Evolutionary conservation across 257 asterid genomes (phyloP).

Genomic region (Salvia miltiorrhiza): DNA sequence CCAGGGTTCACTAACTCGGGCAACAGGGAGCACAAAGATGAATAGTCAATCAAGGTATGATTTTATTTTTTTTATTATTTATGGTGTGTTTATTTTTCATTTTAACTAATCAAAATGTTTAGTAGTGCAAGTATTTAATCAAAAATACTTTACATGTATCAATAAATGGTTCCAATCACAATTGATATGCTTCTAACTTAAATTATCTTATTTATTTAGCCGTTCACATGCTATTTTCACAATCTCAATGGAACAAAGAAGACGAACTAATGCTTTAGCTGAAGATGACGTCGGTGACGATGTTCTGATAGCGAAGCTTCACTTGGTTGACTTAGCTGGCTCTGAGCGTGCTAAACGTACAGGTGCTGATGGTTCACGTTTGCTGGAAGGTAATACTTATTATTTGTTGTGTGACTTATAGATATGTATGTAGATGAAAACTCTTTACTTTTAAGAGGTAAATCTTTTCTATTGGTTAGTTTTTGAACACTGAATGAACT

Average conservation of each 20-base stretch:
- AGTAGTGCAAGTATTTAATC: background rate
- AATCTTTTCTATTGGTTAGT: background rate
- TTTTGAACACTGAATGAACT: constrained; percentile 11
- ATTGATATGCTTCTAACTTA: constrained; percentile 12
- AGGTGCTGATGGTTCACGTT: constrained; percentile 93
- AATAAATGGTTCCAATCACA: background rate
- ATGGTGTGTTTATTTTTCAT: no score
- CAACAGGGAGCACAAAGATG: constrained; percentile 98
- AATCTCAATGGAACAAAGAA: constrained; percentile 85
- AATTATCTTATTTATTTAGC: constrained; percentile 31
- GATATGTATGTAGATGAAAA: no score
- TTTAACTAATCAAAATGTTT: background rate
- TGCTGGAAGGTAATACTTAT: constrained; percentile 75
- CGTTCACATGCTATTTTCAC: constrained; percentile 99
- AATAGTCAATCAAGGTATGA: constrained; percentile 86
- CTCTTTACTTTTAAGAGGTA: background rate
- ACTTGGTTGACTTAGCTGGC: constrained; percentile 96
- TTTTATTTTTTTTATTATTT: background rate
- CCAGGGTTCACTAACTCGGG: constrained; percentile 86
- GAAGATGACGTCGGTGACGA: constrained; percentile 74
- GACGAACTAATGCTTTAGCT: constrained; percentile 33
- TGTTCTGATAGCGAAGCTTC: constrained; percentile 84
- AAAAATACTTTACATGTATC: background rate
- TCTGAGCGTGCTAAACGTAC: constrained; percentile 98
- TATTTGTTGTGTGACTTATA: background rate